These are phyloP conservation scores for Candida mesenterica DNA, from an alignment of 1,139 yeast genomes.

Conservation along the genomic window DNA sequence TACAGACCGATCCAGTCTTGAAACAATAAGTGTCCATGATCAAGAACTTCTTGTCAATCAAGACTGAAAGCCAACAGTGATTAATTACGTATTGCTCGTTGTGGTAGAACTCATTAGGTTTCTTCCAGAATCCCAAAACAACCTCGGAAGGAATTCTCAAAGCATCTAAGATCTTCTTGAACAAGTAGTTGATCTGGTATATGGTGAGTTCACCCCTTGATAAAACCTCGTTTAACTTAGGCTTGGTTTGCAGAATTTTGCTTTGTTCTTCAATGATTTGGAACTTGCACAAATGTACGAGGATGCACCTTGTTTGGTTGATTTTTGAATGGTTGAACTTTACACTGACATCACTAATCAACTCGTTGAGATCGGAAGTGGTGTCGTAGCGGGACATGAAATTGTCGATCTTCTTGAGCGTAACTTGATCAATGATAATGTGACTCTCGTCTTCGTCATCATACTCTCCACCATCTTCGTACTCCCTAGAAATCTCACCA, in stretches of 20 bases:
- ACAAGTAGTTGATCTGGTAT: constrained; percentile 73
- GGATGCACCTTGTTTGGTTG: constrained; percentile 38
- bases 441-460: constrained; percentile 6
- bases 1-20: constrained; percentile 37
- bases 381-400: constrained; percentile 33
- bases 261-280: constrained; percentile 36
- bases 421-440: constrained; percentile 17
- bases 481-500: constrained; percentile 21
- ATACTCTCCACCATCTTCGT: constrained; percentile 7
- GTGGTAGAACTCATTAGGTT: constrained; percentile 61
- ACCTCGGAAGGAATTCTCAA: constrained; percentile 73
- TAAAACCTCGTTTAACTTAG: constrained; percentile 39
- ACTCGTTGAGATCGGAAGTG: constrained; percentile 38
- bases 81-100: constrained; percentile 60
- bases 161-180: constrained; percentile 69
- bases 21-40: constrained; percentile 59
- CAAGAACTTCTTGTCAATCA: constrained; percentile 74
- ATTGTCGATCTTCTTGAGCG: constrained; percentile 29
- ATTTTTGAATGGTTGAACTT: constrained; percentile 37
- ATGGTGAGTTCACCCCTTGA: constrained; percentile 50
- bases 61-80: constrained; percentile 86
- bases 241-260: constrained; percentile 41
- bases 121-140: constrained; percentile 79
- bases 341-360: constrained; percentile 45
- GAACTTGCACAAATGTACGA: constrained; percentile 42